Base-by-base conservation (phyloP, 345 rosid species). In the Bruguiera sexangula region DNA sequence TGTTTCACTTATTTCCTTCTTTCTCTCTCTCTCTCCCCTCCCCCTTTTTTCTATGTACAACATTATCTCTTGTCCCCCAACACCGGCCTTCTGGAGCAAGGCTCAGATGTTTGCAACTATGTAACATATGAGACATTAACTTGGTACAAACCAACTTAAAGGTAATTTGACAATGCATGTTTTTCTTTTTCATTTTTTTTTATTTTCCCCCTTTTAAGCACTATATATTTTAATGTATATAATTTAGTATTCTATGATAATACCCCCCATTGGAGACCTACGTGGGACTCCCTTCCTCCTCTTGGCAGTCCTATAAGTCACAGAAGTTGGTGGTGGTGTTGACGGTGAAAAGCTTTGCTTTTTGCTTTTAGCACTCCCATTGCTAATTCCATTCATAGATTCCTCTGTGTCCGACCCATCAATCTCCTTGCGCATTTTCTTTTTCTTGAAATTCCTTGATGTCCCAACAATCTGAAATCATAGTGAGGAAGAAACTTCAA, bases 391-490 rank as follows among this genome's bases (percentile, higher is more conserved):
- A 18, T 29, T 59, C 68, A 69, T 64, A 70, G 77, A 69, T 70
- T 75, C 78, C 70, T 88, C 76, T 5, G 68, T 62, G 67, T 77
- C 81, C 18, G 50, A 43, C 6, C 59, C 74, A 10, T 60, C 70
- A 18, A 56, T 56, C 37, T 63, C 73, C 57, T 72, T 51, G 15
- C 32, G 26, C 69, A 58, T 32, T 50, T 64, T 83, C 77, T 81
- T 91, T 85, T 75, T 83, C 46, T 68, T 75, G 9, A 79, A 81
- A 39, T 73, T 82, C 78, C 78, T 86, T 4, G 96, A 86, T 30
- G 86, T 84, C 60, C 97, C 96, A 48, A 58, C 85, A 6, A 95
- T 83, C 99, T 95, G 79, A 31, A 60, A 43, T 15, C 31, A 67
- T 54, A 5, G 50, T 65, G 6, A 27, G 26, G 43, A 21, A 26